Evolutionary conservation across 495 filamentous ascomycete species (phyloP).

Genomic region (Talaromyces wortmannii): DNA sequence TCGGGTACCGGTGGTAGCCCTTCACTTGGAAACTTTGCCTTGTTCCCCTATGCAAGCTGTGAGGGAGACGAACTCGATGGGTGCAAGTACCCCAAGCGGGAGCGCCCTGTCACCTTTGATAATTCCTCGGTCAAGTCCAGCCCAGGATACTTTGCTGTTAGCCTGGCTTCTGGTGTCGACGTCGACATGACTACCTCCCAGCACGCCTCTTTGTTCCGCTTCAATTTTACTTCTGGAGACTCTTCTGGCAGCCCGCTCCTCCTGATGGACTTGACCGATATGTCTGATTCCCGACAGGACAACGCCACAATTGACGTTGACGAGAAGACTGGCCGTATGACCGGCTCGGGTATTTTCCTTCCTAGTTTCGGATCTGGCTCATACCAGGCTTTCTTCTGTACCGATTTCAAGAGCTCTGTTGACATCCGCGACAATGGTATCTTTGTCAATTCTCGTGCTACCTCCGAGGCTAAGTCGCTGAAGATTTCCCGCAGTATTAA

Average conservation of each 20-base stretch:
- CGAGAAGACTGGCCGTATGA: conserved; percentile 55
- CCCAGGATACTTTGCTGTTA: conserved; percentile 66
- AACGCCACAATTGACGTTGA: conserved; percentile 59
- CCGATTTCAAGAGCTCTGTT: conserved; percentile 49
- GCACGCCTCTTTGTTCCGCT: conserved; percentile 61
- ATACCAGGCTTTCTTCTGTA: conserved; percentile 66
- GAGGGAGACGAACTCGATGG: conserved; percentile 55
- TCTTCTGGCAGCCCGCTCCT: conserved; percentile 46
- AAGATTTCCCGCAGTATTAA: conserved; percentile 64
- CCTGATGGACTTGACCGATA: conserved; percentile 61
- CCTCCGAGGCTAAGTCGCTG: conserved; percentile 42
- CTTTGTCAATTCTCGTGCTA: conserved; percentile 35
- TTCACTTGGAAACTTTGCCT: conserved; percentile 66
- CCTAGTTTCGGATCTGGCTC: conserved; percentile 59
- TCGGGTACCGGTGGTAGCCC: conserved; percentile 71
- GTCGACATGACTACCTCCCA: conserved; percentile 58
- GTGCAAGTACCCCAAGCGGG: conserved; percentile 56
- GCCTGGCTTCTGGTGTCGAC: conserved; percentile 49
- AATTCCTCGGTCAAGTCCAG: conserved; percentile 51
- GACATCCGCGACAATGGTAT: conserved; percentile 33
- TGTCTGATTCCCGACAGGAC: conserved; percentile 57
- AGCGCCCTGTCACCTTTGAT: conserved; percentile 38
- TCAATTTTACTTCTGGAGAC: conserved; percentile 44
- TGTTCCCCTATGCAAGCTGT: conserved; percentile 64
- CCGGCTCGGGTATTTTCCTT: conserved; percentile 57